These are phyloP conservation scores for Penicillium antarcticum DNA, from an alignment of 495 filamentous ascomycete species.

Conservation along the genomic window DNA sequence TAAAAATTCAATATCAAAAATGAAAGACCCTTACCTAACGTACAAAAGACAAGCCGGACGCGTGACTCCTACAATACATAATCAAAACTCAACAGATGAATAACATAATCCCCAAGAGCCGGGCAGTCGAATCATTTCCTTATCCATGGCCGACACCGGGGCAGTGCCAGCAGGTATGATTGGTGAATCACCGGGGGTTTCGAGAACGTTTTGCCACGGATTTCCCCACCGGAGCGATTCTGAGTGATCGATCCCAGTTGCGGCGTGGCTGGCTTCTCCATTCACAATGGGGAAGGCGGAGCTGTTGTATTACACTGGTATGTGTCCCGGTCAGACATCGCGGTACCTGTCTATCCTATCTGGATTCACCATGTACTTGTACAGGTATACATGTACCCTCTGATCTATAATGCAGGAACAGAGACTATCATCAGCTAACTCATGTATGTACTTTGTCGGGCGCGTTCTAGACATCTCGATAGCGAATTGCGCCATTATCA, in stretches of 20 bases:
- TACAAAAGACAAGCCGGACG: background rate
- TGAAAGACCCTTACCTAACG: background rate
- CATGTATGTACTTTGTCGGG: background rate
- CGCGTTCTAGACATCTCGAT: slow-evolving; percentile 10
- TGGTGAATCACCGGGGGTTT: slow-evolving; percentile 18
- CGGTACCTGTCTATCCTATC: slow-evolving; percentile 5
- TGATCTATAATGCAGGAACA: too few species aligned
- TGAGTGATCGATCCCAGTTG: slow-evolving; percentile 13
- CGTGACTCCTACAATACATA: slow-evolving; percentile 6
- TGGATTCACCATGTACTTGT: too few species aligned
- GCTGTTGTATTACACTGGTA: slow-evolving; percentile 7
- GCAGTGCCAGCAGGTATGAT: slow-evolving; percentile 14
- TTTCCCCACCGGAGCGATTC: slow-evolving; percentile 12
- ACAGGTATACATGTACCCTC: too few species aligned
- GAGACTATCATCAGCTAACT: too few species aligned
- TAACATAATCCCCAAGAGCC: slow-evolving; percentile 1
- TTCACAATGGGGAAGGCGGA: slow-evolving; percentile 12
- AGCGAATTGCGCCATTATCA: slow-evolving; percentile 13
- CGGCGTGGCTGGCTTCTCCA: slow-evolving; percentile 16
- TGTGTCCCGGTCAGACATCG: background rate
- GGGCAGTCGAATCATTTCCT: slow-evolving; percentile 13
- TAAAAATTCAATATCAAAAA: background rate
- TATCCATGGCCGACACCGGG: slow-evolving; percentile 35
- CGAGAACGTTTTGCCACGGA: slow-evolving; percentile 40
- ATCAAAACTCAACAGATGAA: slow-evolving; percentile 6